Evolutionary conservation across 169 alveolate species (phyloP).

Genomic region (Nephromyces sp.): DNA sequence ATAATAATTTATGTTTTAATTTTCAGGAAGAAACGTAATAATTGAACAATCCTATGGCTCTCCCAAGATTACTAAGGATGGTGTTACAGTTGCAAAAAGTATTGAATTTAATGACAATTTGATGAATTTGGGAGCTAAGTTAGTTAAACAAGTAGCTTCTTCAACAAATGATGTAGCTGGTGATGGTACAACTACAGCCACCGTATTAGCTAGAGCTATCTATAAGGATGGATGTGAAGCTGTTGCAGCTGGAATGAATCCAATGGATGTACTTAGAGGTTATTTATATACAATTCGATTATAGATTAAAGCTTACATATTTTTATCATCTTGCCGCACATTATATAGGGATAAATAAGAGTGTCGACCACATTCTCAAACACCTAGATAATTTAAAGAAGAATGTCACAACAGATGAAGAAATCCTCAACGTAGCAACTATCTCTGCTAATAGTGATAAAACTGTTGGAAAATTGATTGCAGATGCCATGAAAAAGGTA

Average conservation of each 20-base stretch:
- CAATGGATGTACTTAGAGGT: conserved; percentile 91
- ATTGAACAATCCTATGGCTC: conserved; percentile 84
- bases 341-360: conserved; percentile 69
- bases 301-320: not conserved
- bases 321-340: not conserved
- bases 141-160: conserved; percentile 92
- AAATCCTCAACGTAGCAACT: conserved; percentile 85
- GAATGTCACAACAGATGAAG: conserved; percentile 67
- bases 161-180: conserved; percentile 97
- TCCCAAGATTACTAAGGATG: conserved; percentile 98
- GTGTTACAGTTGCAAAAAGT: conserved; percentile 98
- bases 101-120: conserved; percentile 85
- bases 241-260: conserved; percentile 97
- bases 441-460: conserved; percentile 96
- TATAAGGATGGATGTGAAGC: conserved; percentile 95
- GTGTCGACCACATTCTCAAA: conserved; percentile 66
- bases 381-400: conserved; percentile 61
- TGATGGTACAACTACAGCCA: conserved; percentile 99
- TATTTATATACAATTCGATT: not conserved
- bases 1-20: too few relatives aligned
- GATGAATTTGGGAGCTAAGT: conserved; percentile 92
- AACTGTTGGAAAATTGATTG: conserved; percentile 87
- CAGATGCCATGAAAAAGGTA: conserved; percentile 87
- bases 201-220: conserved; percentile 95
- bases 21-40: conserved; percentile 95